Evolutionary conservation across 116 monocot genomes (phyloP).

Genomic region (Trichopus zeylanicus): DNA sequence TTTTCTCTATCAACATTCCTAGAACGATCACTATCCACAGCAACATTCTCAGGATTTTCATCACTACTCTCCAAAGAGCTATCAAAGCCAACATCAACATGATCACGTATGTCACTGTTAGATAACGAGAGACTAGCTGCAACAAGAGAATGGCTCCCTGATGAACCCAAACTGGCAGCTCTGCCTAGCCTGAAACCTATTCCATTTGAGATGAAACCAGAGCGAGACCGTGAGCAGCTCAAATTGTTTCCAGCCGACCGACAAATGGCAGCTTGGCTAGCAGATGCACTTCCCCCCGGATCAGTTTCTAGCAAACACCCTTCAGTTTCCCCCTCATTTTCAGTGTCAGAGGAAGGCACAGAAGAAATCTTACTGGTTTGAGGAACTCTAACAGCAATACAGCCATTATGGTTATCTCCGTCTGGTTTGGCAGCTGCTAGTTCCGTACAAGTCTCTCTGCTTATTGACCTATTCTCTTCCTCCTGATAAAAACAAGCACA

Average conservation of each 20-base stretch:
- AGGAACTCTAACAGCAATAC: constrained; percentile 6
- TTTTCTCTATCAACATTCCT: constrained; percentile 10
- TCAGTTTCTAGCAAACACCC: constrained; percentile 6
- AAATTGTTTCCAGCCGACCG: constrained; percentile 11
- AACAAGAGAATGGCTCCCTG: constrained; percentile 15
- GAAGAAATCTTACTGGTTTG: constrained; percentile 7
- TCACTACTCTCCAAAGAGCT: constrained; percentile 3
- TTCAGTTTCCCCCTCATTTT: constrained; percentile 13
- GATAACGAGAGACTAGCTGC: constrained; percentile 11
- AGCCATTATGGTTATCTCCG: constrained; percentile 5
- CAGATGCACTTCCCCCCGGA: constrained; percentile 12
- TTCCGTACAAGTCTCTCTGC: neutral
- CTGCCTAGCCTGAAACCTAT: constrained; percentile 37
- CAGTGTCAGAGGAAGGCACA: constrained; percentile 9
- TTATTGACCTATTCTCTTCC: constrained; percentile 16
- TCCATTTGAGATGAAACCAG: constrained; percentile 34
- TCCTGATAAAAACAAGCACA: constrained; percentile 7
- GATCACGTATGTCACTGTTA: neutral
- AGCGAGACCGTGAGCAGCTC: constrained; percentile 18
- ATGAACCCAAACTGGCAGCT: constrained; percentile 48
- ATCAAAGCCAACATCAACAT: constrained; percentile 1
- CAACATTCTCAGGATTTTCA: neutral
- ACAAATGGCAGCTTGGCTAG: constrained; percentile 1
- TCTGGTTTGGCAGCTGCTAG: neutral
- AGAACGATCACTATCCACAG: constrained; percentile 9